Percentiles rank a stretch among this genome's conserved stretches.
phyloP scores from a whole-genome alignment of 495 filamentous ascomycete genomes.

The Podospora conica region DNA sequence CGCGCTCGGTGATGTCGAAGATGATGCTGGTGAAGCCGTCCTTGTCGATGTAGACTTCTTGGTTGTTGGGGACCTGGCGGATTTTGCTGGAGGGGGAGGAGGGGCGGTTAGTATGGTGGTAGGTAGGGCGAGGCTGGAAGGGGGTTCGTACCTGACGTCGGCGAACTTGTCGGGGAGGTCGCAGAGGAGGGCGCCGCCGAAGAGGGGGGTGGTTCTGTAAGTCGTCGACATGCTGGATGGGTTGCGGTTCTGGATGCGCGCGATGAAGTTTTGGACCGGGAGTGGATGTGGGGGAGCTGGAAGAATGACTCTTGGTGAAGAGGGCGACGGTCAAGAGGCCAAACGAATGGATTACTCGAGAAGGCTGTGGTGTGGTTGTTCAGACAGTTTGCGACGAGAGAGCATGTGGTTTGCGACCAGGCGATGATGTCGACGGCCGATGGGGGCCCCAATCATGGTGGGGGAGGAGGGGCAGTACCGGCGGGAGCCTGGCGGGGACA shows the following conservation, averaged over 20 bases:
- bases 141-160: slow-evolving; percentile 64
- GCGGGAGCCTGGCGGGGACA: not conserved
- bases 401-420: not conserved
- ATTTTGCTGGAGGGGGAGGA: slow-evolving; percentile 49
- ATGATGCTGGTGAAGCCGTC: slow-evolving; percentile 73
- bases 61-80: slow-evolving; percentile 87
- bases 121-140: not conserved
- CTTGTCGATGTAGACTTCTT: slow-evolving; percentile 88
- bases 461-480: slow-evolving; percentile 8
- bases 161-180: slow-evolving; percentile 66
- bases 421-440: slow-evolving; percentile 5
- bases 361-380: not conserved
- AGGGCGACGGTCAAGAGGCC: not conserved
- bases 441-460: slow-evolving; percentile 1
- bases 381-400: slow-evolving; percentile 1
- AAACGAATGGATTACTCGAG: not conserved
- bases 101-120: not conserved
- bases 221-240: slow-evolving; percentile 24
- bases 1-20: slow-evolving; percentile 79
- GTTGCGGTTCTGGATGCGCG: not conserved
- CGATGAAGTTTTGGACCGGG: not conserved
- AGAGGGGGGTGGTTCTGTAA: slow-evolving; percentile 59
- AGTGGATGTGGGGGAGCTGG: not conserved
- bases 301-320: not conserved
- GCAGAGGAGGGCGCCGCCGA: slow-evolving; percentile 72